These are phyloP conservation scores for Russula vinacea DNA, from an alignment of 768 basidiomycete genomes.

Conservation along the genomic window DNA sequence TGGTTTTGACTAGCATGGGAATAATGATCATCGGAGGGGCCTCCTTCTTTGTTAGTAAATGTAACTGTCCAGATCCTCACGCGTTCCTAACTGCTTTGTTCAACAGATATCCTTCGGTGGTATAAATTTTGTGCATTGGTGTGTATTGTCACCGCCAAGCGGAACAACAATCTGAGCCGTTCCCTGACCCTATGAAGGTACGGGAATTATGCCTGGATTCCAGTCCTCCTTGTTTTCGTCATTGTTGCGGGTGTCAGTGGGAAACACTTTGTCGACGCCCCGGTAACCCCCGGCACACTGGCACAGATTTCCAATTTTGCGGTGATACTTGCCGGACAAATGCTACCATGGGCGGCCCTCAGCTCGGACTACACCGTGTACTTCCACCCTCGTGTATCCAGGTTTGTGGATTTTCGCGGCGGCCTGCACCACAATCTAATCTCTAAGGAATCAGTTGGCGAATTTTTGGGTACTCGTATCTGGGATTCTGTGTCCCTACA, in stretches of 20 bases:
- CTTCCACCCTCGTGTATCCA: conserved; percentile 54
- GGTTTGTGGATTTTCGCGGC: conserved; percentile 38
- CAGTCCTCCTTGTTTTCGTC: conserved; percentile 66
- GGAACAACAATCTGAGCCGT: neutral
- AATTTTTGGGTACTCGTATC: conserved; percentile 64
- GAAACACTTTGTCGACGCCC: conserved; percentile 55
- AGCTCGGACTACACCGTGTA: conserved; percentile 77
- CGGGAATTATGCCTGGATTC: conserved; percentile 73
- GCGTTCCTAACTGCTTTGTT: conserved; percentile 5
- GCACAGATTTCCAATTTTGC: conserved; percentile 58
- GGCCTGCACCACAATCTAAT: neutral
- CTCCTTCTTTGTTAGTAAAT: conserved; percentile 48
- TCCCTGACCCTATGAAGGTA: conserved; percentile 47
- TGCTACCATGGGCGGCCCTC: conserved; percentile 57
- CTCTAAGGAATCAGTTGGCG: conserved; percentile 42
- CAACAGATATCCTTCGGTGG: conserved; percentile 62
- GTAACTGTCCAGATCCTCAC: neutral
- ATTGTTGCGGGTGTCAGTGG: conserved; percentile 70
- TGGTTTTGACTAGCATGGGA: conserved; percentile 46
- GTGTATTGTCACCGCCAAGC: conserved; percentile 9
- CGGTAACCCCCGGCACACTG: conserved; percentile 53
- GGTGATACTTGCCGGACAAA: conserved; percentile 68
- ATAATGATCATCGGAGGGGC: conserved; percentile 73
- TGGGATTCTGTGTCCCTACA: conserved; percentile 60
- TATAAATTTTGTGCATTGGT: conserved; percentile 59